phyloP scores from a whole-genome alignment of 2,329 filamentous ascomycete genomes.

The Cytospora leucostoma region DNA sequence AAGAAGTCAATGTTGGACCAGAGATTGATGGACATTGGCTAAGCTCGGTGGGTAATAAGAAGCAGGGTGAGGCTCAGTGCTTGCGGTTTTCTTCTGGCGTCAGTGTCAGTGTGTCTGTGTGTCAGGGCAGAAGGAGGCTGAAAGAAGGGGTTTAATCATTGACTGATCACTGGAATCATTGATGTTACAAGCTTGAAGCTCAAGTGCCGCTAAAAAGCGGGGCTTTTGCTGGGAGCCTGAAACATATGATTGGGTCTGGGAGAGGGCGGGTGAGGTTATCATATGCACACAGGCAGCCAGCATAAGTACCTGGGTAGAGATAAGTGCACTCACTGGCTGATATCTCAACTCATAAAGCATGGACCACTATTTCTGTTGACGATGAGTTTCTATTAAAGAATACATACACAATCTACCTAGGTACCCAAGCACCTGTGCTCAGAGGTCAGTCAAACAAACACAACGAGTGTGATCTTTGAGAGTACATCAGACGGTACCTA shows the following conservation, averaged over 20 bases:
- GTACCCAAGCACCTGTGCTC: too few relatives aligned
- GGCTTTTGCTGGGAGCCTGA: background rate
- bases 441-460: too few relatives aligned
- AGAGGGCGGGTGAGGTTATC: background rate
- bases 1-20: background rate
- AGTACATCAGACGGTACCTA: too few relatives aligned
- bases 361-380: too few relatives aligned
- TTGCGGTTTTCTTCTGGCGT: background rate
- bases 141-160: too few relatives aligned
- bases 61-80: background rate
- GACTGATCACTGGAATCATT: background rate
- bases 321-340: too few relatives aligned
- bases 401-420: too few relatives aligned
- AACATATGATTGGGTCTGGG: background rate
- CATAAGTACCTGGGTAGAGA: background rate
- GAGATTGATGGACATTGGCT: background rate
- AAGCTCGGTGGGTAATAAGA: background rate
- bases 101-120: too few relatives aligned
- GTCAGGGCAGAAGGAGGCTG: background rate
- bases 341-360: too few relatives aligned
- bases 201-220: constrained; percentile 19
- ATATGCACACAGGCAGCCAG: background rate
- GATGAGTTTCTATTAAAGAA: too few relatives aligned
- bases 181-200: constrained; percentile 10
- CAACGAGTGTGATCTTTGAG: too few relatives aligned